Base-by-base conservation (phyloP, 805 yeast species). In the Schwanniomyces sp. region DNA sequence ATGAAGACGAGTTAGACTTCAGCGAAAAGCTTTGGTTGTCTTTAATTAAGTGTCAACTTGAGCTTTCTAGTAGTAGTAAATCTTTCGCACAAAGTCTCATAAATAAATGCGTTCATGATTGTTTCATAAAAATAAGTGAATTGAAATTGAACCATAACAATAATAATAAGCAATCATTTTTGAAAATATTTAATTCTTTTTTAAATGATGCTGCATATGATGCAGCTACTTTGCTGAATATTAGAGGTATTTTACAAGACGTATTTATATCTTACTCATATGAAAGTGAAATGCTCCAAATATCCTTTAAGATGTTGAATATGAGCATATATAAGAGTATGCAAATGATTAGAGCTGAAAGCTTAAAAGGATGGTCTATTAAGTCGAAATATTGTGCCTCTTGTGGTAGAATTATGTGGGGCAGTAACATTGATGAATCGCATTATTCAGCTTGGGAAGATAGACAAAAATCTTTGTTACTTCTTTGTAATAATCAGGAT, bases 391-490 rank as follows among this genome's bases (percentile, higher is more conserved):
- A 76, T 41, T 91, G 97, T 63, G 86, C 86, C 30, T 79, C 85
- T 0, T 91, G 97, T 64, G 91, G 89, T 1, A 82, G 82, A 51
- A 69, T 70, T 17, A 67, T 91, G 29, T 85, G 91, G 83, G 96
- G 97, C 0, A 62, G 79, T 1, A 80, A 81, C 1, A 60, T 86
- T 2, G 69, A 75, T 21, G 68, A 80, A 2, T 72, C 67, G 7
- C 72, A 78, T 34, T 78, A 79, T 45, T 72, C 74, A 38, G 70
- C 77, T 4, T 86, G 91, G 91, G 86, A 81, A 56, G 70, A 72
- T 25, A 56, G 66, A 8, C 63, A 68, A 46, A 51, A 41, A 36
- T 46, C 53, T 17, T 45, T 52, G 29, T 36, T 45, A 21, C 16
- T 41, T 17, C 24, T 47, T 40, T 27, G 34, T n/a, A 41, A 14